Base-by-base conservation (phyloP, 768 basidiomycete species). In the Rubroboletus pulcherrimus region DNA sequence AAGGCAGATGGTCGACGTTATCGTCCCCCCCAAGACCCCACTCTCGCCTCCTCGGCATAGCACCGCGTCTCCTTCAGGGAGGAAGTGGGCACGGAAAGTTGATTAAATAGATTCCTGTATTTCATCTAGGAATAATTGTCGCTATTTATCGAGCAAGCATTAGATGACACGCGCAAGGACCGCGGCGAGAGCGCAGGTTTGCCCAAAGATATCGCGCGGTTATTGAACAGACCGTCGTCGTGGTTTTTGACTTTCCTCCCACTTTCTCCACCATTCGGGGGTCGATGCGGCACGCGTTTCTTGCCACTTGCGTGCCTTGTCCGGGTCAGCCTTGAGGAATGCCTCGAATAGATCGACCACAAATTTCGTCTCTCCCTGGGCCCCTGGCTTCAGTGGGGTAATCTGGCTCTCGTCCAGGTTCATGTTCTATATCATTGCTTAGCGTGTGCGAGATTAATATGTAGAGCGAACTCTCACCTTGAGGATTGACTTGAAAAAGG, bases 41-140 rank as follows among this genome's bases (percentile, higher is more conserved):
- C 60, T 74, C 2, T 65, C 74, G n/a, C 75, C 78, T 26, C 74
- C 82, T 31, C 74, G 72, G 4, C 66, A 72, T 52, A 60, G 66
- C 40, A 68, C 71, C 4, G 64, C 82, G 11, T 79, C 77, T 11
- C 78, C 81, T 29, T 73, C 78, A 6, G 80, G 81, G 8, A 81
- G 84, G 66, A 86, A 81, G 71, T 89, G 87, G 87, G 77, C 87
- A 34, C 75, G 87, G 64, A 89, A 89, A 73, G 78, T 89, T 38
- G 87, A 89, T 72, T 89, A 71, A 55, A 73, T 69, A 63, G 59
- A 51, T 54, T 49, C 21, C 48, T 58, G 60, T 62, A 60, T 47
- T 57, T 41, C 8, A 40, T 65, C 56, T 56, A 19, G 45, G 35
- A 58, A 42, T 26, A 47, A 41, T 30, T 45, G 44, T 59, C 47